These are phyloP conservation scores for Lathyrus oleraceus DNA, from an alignment of 306 rosid genomes.

Conservation along the genomic window DNA sequence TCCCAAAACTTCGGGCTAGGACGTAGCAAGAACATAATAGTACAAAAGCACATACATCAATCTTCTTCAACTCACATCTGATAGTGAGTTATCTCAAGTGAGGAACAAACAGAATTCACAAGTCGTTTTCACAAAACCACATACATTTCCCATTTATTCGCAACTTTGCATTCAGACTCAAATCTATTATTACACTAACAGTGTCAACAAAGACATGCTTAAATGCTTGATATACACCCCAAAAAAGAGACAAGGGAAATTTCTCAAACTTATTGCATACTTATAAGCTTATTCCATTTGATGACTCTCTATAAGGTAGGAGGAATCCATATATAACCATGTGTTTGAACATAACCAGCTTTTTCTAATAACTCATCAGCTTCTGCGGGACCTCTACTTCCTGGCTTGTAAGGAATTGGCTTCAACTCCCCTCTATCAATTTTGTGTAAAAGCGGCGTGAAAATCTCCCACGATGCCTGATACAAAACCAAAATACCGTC, in stretches of 20 bases:
- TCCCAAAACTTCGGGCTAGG: too few species aligned
- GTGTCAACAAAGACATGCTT: background rate
- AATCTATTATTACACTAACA: background rate
- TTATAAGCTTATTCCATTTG: background rate
- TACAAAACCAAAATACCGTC: constrained; percentile 26
- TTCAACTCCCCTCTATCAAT: constrained; percentile 75
- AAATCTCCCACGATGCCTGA: constrained; percentile 98
- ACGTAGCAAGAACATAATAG: too few species aligned
- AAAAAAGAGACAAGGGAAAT: constrained; percentile 8
- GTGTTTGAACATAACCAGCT: constrained; percentile 88
- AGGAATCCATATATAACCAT: constrained; percentile 92
- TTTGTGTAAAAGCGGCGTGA: constrained; percentile 91
- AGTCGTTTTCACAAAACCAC: background rate
- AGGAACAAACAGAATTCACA: too few species aligned
- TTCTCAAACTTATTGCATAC: constrained; percentile 33
- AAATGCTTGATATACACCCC: constrained; percentile 9
- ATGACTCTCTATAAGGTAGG: constrained; percentile 65
- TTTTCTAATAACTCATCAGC: constrained; percentile 77
- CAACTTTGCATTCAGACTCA: background rate
- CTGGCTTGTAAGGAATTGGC: constrained; percentile 67
- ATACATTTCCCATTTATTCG: background rate
- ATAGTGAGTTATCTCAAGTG: too few species aligned
- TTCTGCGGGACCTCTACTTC: constrained; percentile 90
- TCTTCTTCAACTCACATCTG: too few species aligned
- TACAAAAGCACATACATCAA: too few species aligned